These are phyloP conservation scores for Euphorbia celastroides DNA, from an alignment of 441 rosid genomes.

Conservation along the genomic window DNA sequence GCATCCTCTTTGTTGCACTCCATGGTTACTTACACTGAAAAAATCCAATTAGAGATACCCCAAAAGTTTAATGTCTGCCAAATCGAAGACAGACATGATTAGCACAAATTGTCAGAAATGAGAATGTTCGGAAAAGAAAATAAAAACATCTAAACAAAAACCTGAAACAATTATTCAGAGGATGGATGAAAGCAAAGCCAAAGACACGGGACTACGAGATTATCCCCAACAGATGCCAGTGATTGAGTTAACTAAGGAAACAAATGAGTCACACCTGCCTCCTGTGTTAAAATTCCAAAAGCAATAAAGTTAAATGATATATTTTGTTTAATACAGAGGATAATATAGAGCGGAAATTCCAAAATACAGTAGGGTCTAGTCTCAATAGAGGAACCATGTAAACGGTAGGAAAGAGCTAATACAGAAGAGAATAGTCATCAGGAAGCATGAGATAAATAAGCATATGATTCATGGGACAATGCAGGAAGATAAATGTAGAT, in stretches of 20 bases:
- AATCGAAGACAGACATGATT: slow-evolving; percentile 8
- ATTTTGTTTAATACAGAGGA: neutral
- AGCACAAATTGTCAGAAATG: slow-evolving; percentile 3
- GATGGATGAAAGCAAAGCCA: neutral
- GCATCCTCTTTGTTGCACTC: slow-evolving; percentile 95
- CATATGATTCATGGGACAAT: neutral
- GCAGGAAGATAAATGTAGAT: neutral
- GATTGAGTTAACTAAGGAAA: neutral
- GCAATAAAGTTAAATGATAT: neutral
- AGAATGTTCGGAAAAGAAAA: neutral
- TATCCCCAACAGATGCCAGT: neutral
- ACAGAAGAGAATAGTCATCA: neutral
- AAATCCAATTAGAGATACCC: slow-evolving; percentile 6
- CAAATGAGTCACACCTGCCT: slow-evolving; percentile 14
- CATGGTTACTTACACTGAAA: slow-evolving; percentile 30
- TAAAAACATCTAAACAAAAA: slow-evolving; percentile 9
- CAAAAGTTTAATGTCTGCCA: slow-evolving; percentile 19
- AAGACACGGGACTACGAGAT: neutral
- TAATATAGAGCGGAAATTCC: too few species aligned
- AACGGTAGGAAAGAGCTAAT: neutral
- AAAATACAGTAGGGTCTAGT: neutral
- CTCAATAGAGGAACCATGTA: neutral
- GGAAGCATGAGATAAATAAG: neutral
- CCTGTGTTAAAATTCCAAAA: neutral
- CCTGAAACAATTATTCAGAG: neutral